phyloP scores from a whole-genome alignment of 495 filamentous ascomycete genomes.

The Aspergillus coremiiformis region DNA sequence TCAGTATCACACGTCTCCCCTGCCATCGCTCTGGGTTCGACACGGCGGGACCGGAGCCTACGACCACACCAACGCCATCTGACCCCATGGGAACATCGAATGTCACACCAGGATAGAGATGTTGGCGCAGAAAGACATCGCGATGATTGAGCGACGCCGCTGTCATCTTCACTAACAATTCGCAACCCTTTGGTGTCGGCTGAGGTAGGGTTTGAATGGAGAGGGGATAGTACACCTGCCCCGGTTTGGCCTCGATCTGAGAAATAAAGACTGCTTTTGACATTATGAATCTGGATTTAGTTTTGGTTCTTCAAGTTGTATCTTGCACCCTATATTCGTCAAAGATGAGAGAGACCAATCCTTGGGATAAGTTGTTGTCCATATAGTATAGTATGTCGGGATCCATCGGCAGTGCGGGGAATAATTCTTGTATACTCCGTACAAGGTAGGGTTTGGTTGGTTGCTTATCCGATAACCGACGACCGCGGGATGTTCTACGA shows the following conservation, averaged over 20 bases:
- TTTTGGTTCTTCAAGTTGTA: not conserved
- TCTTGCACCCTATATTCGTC: not conserved
- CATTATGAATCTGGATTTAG: constrained; percentile 33
- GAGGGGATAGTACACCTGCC: constrained; percentile 73
- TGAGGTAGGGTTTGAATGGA: constrained; percentile 50
- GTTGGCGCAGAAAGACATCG: constrained; percentile 85
- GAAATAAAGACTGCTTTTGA: constrained; percentile 45
- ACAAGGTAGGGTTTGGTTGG: not conserved
- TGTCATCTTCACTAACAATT: constrained; percentile 62
- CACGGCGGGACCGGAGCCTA: constrained; percentile 49
- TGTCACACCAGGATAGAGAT: constrained; percentile 76
- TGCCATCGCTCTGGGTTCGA: constrained; percentile 41
- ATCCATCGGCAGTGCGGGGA: not conserved
- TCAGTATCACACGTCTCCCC: constrained; percentile 64
- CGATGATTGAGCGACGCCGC: constrained; percentile 85
- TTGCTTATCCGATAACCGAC: not conserved
- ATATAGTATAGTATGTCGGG: too few relatives aligned
- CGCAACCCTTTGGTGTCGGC: constrained; percentile 51
- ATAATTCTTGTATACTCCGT: not conserved
- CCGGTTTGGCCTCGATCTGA: constrained; percentile 50
- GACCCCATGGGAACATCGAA: constrained; percentile 69
- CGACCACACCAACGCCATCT: constrained; percentile 72
- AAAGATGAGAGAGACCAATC: too few relatives aligned
- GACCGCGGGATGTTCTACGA: not conserved
- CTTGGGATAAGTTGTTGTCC: not conserved